Base-by-base conservation (phyloP, 1,284 basidiomycete genomes). In the Phlebopus sp. region DNA sequence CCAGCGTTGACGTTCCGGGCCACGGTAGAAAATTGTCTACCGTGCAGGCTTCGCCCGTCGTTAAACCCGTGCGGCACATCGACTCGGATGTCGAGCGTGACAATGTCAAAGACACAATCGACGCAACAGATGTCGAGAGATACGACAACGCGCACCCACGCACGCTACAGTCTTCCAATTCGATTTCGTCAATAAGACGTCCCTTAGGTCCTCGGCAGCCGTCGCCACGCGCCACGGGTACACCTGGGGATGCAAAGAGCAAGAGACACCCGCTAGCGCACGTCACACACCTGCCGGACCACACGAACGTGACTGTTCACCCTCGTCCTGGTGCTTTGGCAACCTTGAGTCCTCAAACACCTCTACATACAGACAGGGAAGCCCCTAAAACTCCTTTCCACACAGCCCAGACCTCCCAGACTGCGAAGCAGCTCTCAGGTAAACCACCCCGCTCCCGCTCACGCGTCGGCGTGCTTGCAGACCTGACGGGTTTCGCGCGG, bases 401-500 rank as follows among this genome's bases (percentile, higher is more conserved):
- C 15, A 47, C 45, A 15, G n/a, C 40, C 9, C 55, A 23, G 15
- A 43, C 40, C 37, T 44, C 49, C 25, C 48, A 30, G 10, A 54
- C 27, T 29, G 27, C 44, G 3, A 61, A 57, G 37, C 60, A 64
- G 23, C 25, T 63, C 15, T 61, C 64, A 1, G 66, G 62, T 23
- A 67, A 48, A 36, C 64, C 63, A 5, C 47, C 64, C 19, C 55
- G 61, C 9, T 23, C 36, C 0, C 62, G 62, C 40, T 52, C 57
- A 13, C 64, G 55, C 8, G 61, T 46, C 15, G 61, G 54, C 32
- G 64, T 55, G 14, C 56, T 64, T 3, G 50, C 35, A 17, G 62
- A 64, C 46, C 55, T 64, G 21, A 68, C 62, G 15, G 66, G 66
- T 14, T 49, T 64, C 11, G 57, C 66, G 48, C 62, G 65, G 31